Evolutionary conservation across 495 filamentous ascomycete species (phyloP).

Genomic region (Melanomma pulvis-pyrius): DNA sequence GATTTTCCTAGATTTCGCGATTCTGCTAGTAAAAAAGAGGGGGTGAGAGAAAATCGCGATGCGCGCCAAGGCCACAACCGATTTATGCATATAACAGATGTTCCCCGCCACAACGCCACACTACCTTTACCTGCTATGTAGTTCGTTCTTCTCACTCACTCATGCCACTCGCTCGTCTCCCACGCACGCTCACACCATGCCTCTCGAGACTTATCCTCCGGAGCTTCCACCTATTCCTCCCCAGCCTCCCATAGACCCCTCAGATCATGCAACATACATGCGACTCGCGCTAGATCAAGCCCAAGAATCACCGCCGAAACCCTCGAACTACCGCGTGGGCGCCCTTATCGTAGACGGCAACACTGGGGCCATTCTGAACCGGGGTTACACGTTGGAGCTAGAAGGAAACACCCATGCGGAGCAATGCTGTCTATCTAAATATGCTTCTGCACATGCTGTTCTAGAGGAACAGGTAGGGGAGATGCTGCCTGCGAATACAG

Average conservation of each 20-base stretch:
- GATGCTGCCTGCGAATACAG: conserved; percentile 58
- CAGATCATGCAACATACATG: conserved; percentile 68
- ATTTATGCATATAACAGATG: too few relatives aligned
- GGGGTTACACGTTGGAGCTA: conserved; percentile 89
- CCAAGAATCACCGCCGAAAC: conserved; percentile 74
- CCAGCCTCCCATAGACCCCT: conserved; percentile 7
- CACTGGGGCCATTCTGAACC: conserved; percentile 68
- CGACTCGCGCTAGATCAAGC: conserved; percentile 73
- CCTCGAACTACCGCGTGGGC: conserved; percentile 92
- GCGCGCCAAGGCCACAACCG: too few relatives aligned
- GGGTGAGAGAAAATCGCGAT: too few relatives aligned
- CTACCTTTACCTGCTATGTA: background rate
- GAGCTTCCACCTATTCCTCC: background rate
- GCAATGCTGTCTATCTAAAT: conserved; percentile 84
- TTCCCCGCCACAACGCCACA: conserved; percentile 25
- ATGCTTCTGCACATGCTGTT: conserved; percentile 55
- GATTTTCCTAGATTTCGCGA: too few relatives aligned
- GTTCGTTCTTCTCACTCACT: too few relatives aligned
- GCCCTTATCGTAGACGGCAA: conserved; percentile 67
- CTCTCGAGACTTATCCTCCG: background rate
- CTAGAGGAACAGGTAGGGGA: conserved; percentile 59
- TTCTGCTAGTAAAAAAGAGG: too few relatives aligned
- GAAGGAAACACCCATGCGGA: conserved; percentile 95
- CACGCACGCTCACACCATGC: conserved; percentile 3
- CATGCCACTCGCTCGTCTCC: background rate